Evolutionary conservation across 2,329 filamentous ascomycete genomes (phyloP).

Genomic region (Lachnellula cervina): DNA sequence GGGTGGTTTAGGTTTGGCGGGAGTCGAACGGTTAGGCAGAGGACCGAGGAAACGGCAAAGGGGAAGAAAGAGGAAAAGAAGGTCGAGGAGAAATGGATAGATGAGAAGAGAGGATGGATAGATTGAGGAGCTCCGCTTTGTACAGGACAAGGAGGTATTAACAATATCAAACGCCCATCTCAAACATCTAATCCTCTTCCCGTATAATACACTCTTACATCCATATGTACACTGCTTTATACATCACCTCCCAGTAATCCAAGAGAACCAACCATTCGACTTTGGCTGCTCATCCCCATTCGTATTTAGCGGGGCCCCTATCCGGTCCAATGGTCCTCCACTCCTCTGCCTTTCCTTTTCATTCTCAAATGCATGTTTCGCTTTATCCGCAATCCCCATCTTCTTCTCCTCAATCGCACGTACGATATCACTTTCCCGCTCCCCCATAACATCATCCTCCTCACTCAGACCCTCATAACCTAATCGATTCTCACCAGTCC

Average conservation of each 20-base stretch:
- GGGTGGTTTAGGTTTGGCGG: background rate
- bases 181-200: conserved; percentile 8
- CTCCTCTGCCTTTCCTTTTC: conserved; percentile 29
- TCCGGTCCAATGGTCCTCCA: conserved; percentile 26
- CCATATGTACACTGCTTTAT: conserved; percentile 2
- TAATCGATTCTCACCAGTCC: conserved; percentile 20
- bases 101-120: background rate
- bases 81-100: background rate
- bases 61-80: background rate
- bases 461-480: conserved; percentile 24
- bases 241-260: conserved; percentile 16
- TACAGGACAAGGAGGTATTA: background rate
- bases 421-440: conserved; percentile 24
- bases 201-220: conserved; percentile 15
- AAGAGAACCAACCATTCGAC: conserved; percentile 19
- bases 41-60: too few relatives aligned
- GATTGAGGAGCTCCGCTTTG: conserved; percentile 2
- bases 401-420: conserved; percentile 29
- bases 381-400: conserved; percentile 19
- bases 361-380: conserved; percentile 26
- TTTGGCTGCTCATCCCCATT: conserved; percentile 8
- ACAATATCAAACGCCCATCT: conserved; percentile 7
- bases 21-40: background rate
- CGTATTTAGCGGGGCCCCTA: conserved; percentile 17
- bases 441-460: conserved; percentile 18